Percentiles rank a stretch among this genome's conserved stretches.
Conservation (phyloP, 2,329 filamentous ascomycete species). For the Aspergillus amoenus region DNA sequence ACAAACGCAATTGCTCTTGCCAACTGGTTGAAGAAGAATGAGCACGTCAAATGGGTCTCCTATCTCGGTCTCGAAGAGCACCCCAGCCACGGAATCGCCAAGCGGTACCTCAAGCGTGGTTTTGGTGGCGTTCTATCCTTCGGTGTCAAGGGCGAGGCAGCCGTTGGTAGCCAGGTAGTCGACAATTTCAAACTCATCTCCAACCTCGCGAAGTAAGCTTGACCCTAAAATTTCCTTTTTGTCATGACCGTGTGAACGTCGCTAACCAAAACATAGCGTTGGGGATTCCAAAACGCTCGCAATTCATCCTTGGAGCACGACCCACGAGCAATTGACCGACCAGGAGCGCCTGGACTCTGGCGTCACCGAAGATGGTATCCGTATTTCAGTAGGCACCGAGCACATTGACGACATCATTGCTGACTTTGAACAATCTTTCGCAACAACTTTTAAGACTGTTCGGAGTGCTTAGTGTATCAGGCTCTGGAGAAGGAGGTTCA, state of each 20-base stretch:
- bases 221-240: neutral
- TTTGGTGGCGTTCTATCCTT: conserved; percentile 91
- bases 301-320: conserved; percentile 94
- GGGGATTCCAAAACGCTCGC: conserved; percentile 93
- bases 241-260: neutral
- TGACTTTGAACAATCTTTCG: conserved; percentile 91
- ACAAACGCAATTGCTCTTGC: conserved; percentile 79
- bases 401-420: conserved; percentile 97
- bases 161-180: conserved; percentile 82
- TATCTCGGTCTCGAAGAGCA: conserved; percentile 88
- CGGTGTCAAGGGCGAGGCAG: conserved; percentile 83
- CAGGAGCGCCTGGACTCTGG: conserved; percentile 79
- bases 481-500: neutral
- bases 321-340: conserved; percentile 85
- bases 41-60: conserved; percentile 87
- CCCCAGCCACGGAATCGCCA: conserved; percentile 73
- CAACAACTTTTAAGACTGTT: conserved; percentile 42
- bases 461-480: conserved; percentile 14
- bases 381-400: conserved; percentile 92
- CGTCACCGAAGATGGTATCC: conserved; percentile 85
- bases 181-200: conserved; percentile 94
- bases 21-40: conserved; percentile 77
- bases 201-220: conserved; percentile 76
- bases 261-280: conserved; percentile 51
- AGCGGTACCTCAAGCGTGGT: conserved; percentile 81